These are phyloP conservation scores for Arthrocladium fulminans DNA, from an alignment of 2,329 filamentous ascomycete genomes.

Conservation along the genomic window DNA sequence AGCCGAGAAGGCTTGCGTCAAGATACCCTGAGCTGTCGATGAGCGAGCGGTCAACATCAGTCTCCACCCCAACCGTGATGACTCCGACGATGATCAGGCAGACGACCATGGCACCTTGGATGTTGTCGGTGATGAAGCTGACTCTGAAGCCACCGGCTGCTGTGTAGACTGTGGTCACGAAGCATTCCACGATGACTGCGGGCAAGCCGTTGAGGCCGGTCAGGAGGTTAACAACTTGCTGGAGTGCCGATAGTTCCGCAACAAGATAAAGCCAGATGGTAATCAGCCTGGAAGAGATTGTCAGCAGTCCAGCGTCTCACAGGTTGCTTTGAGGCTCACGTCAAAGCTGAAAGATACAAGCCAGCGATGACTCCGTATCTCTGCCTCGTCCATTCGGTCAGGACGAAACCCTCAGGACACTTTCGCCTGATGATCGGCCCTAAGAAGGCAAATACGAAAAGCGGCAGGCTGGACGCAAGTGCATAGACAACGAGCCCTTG, in stretches of 20 bases:
- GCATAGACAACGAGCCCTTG: constrained; percentile 73
- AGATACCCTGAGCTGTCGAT: constrained; percentile 61
- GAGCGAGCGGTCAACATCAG: constrained; percentile 59
- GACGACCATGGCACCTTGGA: constrained; percentile 71
- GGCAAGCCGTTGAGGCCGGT: constrained; percentile 68
- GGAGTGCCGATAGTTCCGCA: constrained; percentile 69
- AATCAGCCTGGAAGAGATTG: constrained; percentile 45
- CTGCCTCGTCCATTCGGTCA: constrained; percentile 76
- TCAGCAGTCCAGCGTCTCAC: constrained; percentile 8
- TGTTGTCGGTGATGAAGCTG: constrained; percentile 73
- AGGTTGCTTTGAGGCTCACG: constrained; percentile 31
- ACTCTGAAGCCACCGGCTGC: constrained; percentile 75
- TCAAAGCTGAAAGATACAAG: constrained; percentile 67
- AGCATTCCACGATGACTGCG: constrained; percentile 66
- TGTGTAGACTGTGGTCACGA: constrained; percentile 74
- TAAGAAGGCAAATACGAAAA: constrained; percentile 64
- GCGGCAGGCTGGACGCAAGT: constrained; percentile 60
- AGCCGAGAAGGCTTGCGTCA: constrained; percentile 63
- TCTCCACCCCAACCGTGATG: constrained; percentile 68
- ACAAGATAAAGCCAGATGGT: constrained; percentile 85
- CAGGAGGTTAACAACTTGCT: constrained; percentile 65
- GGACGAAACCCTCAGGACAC: constrained; percentile 73
- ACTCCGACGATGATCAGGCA: constrained; percentile 65
- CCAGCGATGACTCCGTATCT: constrained; percentile 62
- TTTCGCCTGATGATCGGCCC: constrained; percentile 70